These are phyloP conservation scores for Fraxinus nigra DNA, from an alignment of 305 asterid species.

Conservation along the genomic window DNA sequence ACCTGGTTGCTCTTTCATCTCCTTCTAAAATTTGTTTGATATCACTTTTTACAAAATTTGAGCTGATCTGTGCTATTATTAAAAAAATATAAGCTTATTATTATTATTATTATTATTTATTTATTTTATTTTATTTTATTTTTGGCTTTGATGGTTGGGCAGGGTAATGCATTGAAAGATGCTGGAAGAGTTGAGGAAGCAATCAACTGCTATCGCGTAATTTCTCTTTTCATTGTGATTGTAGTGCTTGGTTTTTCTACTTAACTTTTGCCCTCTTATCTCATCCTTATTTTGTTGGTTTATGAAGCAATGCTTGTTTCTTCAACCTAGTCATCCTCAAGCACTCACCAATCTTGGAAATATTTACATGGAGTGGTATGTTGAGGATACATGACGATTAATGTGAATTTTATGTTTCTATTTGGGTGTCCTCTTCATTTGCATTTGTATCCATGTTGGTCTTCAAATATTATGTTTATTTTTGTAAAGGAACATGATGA, in stretches of 20 bases:
- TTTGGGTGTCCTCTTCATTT: neutral
- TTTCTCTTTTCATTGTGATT: constrained; percentile 28
- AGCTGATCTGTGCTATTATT: neutral
- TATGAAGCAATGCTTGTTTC: constrained; percentile 90
- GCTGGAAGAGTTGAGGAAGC: constrained; percentile 96
- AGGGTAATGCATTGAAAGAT: constrained; percentile 99
- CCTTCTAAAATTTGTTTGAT: neutral
- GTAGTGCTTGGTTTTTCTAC: constrained; percentile 13
- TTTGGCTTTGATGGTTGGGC: constrained; percentile 4
- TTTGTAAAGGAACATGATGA: constrained; percentile 80
- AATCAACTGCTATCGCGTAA: constrained; percentile 80
- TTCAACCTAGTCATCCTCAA: constrained; percentile 98
- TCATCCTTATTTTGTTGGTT: constrained; percentile 25
- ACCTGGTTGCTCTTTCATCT: constrained; percentile 55
- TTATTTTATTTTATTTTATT: neutral
- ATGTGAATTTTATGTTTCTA: neutral
- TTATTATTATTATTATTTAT: neutral
- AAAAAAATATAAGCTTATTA: neutral
- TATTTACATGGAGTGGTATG: constrained; percentile 97
- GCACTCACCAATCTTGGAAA: constrained; percentile 97
- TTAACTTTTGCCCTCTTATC: constrained; percentile 14
- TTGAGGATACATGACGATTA: constrained; percentile 6
- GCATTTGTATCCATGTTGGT: constrained; percentile 3
- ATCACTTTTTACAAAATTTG: neutral
- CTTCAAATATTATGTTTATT: constrained; percentile 7